Evolutionary conservation across 2,329 filamentous ascomycete species (phyloP), one percentile per base, ranked within the genome.

Genomic region (Cladorrhinum sp.): DNA sequence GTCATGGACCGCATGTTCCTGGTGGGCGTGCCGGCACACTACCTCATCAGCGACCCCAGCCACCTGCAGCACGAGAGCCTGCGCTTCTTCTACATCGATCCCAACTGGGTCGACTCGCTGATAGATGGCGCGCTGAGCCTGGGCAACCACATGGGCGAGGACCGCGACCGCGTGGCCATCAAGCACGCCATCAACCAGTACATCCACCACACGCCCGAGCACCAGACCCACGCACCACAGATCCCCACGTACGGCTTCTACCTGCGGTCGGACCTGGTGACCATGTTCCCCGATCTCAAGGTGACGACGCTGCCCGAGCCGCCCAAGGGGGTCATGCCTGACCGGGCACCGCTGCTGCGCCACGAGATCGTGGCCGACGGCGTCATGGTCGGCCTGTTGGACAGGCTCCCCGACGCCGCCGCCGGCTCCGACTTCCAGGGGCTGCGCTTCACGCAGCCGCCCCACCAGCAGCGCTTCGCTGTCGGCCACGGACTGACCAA

Each of bases 1-100:
- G 20, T 79, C 0, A 18, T 76, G 0, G 76, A 80, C 57, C 66
- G 67, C 2, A 67, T 76, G 57, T 76, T 70, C 57, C 68, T 80
- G 0, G 57, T 57, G 0, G 68, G 69, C 0, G 68, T 81, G 0
- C 78, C 78, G 0, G 65, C 74, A 0, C 76, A 79, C 49, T 78
- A 73, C 58, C 67, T 80, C 1, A 64, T 81, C 3, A 52, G 71
- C 0, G 78, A 81, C 23, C 72, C 76, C 0, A 66, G 60, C 0
- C 64, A 73, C 36, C 65, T 81, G 0, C 72, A 67, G 0, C 49
- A 36, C 3, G 79, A 81, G 61, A 71, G 59, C 9, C 54, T 81
- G 0, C 71, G 77, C 0, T 78, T 79, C 69, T 81, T 81, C 68
- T 60, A 71, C 36, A 76, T 81, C 10, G 79, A 82, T 56, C 23